phyloP scores from a whole-genome alignment of 331 rosid species.

The Acacia concinna region DNA sequence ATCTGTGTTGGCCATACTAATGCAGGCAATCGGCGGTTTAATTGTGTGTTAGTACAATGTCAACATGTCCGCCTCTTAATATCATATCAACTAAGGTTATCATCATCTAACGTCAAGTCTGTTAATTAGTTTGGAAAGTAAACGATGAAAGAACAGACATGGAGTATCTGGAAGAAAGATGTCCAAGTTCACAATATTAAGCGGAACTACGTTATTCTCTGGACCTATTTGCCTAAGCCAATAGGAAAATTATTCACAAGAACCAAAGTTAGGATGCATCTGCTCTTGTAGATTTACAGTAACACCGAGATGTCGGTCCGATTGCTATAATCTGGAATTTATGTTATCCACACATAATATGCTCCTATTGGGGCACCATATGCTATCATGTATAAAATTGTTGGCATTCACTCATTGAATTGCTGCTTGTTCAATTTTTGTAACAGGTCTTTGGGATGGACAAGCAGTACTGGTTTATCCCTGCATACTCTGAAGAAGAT shows the following conservation, averaged over 20 bases:
- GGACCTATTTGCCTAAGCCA: neutral
- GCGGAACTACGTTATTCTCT: neutral
- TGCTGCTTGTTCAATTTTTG: neutral
- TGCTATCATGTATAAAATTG: neutral
- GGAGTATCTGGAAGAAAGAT: neutral
- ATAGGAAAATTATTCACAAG: neutral
- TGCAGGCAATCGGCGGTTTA: no score
- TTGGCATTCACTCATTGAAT: neutral
- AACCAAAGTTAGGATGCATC: neutral
- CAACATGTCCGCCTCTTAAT: no score
- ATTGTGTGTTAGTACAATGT: no score
- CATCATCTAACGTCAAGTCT: no score
- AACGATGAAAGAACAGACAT: no score
- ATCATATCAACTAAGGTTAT: no score
- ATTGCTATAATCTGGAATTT: neutral
- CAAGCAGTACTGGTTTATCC: conserved; percentile 88
- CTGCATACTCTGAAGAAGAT: conserved; percentile 94
- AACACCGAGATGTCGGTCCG: neutral
- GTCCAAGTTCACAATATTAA: neutral
- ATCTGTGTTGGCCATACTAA: no score
- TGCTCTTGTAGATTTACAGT: neutral
- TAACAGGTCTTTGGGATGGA: conserved; percentile 87
- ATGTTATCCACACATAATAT: neutral
- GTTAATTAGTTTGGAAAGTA: no score
- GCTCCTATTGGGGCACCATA: neutral